Evolutionary conservation across 2,329 filamentous ascomycete species (phyloP), one percentile per base, ranked within the genome.

Genomic region (Chaetothyriales sp.): DNA sequence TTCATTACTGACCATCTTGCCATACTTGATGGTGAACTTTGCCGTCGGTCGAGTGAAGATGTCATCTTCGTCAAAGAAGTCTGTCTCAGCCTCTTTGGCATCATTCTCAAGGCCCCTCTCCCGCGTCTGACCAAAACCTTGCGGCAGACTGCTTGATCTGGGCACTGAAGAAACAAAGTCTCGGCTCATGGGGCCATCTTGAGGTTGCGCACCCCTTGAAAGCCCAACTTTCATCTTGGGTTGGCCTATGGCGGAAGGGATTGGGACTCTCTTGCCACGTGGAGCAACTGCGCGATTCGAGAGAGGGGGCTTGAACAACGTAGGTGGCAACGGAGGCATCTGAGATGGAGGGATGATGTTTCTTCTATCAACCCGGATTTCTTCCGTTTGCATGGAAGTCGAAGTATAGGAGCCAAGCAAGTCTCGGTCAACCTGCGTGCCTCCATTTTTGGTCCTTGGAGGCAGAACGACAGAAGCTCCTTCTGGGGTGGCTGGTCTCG

Each of bases 71-170:
- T 70, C 70, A 18, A 70, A 60, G 63, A 61, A 33, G 37, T 54
- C 46, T 33, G 55, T 54, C 20, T 57, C 52, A 20, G 49, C 45
- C 43, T 75, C 73, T 52, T 75, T 74, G 61, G 81, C 87, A 45
- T 73, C 75, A 10, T 79, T 80, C 46, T 90, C 86, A 40, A 13
- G 10, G 33, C 33, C 15, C 33, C 10, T 40, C 15, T 40, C 33
- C 33, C 15, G 33, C 33, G 9, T 5, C 33, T 15, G 33, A 40
- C 33, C 13, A 59, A 94, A 92, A 0, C 86, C 86, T 29, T 86
- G 85, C 66, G 92, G 92, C n/a, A 94, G 72, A 63, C 86, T 92
- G 67, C 85, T 90, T 47, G 86, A 82, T 51, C 86, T 77, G 15
- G 15, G 44, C 5, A 18, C 10, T 18, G 44, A 18, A 25, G 22